Conservation (phyloP, 345 rosid genomes). For the Aurinia saxatilis region DNA sequence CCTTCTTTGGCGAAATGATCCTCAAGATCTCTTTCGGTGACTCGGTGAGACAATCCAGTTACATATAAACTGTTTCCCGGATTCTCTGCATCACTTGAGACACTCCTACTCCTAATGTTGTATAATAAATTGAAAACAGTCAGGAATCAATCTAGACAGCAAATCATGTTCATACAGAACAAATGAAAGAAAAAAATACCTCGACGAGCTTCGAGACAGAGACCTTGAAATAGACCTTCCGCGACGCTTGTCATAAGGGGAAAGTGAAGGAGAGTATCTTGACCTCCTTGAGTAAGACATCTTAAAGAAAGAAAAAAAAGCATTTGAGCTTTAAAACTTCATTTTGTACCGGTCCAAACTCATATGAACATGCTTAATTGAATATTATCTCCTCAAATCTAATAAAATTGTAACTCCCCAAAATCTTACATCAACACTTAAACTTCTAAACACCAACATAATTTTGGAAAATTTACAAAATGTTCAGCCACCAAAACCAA, state of each 20-base stretch:
- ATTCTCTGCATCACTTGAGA: constrained; percentile 59
- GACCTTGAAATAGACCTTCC: constrained; percentile 54
- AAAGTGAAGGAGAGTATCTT: constrained; percentile 54
- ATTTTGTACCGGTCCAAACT: not conserved
- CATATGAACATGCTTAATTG: not conserved
- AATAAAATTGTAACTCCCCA: no score
- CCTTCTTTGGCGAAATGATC: constrained; percentile 71
- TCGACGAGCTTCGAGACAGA: constrained; percentile 48
- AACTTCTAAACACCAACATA: no score
- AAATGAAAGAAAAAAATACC: constrained; percentile 30
- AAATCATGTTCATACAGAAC: not conserved
- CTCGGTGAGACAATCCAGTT: constrained; percentile 76
- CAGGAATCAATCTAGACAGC: not conserved
- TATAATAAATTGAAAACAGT: not conserved
- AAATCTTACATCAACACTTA: no score
- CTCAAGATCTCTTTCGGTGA: constrained; percentile 70
- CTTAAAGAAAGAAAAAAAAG: constrained; percentile 23
- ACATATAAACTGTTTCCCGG: constrained; percentile 94
- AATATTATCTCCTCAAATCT: not conserved
- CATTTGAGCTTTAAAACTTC: not conserved
- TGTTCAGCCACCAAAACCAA: not conserved
- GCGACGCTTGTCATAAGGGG: constrained; percentile 34
- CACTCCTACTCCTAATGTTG: constrained; percentile 60
- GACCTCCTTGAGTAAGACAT: constrained; percentile 79
- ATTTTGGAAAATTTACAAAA: not conserved